These are phyloP conservation scores for Cladosporium halotolerans DNA, from an alignment of 2,329 filamentous ascomycete species.

Conservation along the genomic window DNA sequence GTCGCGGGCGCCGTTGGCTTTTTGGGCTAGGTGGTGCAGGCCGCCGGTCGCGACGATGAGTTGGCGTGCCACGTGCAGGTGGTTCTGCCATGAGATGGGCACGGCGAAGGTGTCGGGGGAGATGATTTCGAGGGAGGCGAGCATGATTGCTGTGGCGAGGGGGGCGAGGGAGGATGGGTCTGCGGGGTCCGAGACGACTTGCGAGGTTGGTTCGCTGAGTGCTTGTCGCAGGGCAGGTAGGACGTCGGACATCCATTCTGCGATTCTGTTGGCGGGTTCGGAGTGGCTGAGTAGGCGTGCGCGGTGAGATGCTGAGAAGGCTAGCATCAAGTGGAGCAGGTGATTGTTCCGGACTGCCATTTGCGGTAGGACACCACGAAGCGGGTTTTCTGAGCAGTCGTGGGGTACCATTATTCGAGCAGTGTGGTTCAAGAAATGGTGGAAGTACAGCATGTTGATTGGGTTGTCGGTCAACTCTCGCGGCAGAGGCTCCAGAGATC, in stretches of 20 bases:
- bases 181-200: slow-evolving; percentile 31
- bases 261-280: slow-evolving; percentile 71
- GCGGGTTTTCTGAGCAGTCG: slow-evolving; percentile 56
- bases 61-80: slow-evolving; percentile 68
- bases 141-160: slow-evolving; percentile 76
- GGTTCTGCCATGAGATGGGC: slow-evolving; percentile 73
- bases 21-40: slow-evolving; percentile 40
- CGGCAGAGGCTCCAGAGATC: slow-evolving; percentile 52
- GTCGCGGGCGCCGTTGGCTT: slow-evolving; percentile 38
- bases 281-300: slow-evolving; percentile 66
- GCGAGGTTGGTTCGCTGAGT: slow-evolving; percentile 36
- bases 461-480: slow-evolving; percentile 59
- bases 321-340: slow-evolving; percentile 68
- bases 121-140: slow-evolving; percentile 76
- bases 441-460: slow-evolving; percentile 73
- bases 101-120: slow-evolving; percentile 75
- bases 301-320: slow-evolving; percentile 79
- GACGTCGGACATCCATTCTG: slow-evolving; percentile 73
- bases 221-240: slow-evolving; percentile 65
- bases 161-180: slow-evolving; percentile 65
- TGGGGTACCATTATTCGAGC: slow-evolving; percentile 60
- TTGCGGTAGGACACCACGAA: slow-evolving; percentile 55
- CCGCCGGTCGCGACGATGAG: slow-evolving; percentile 64
- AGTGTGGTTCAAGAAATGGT: slow-evolving; percentile 74
- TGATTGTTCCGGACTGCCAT: slow-evolving; percentile 66